phyloP scores from a whole-genome alignment of 805 yeast species.

The Pichia scutulata region DNA sequence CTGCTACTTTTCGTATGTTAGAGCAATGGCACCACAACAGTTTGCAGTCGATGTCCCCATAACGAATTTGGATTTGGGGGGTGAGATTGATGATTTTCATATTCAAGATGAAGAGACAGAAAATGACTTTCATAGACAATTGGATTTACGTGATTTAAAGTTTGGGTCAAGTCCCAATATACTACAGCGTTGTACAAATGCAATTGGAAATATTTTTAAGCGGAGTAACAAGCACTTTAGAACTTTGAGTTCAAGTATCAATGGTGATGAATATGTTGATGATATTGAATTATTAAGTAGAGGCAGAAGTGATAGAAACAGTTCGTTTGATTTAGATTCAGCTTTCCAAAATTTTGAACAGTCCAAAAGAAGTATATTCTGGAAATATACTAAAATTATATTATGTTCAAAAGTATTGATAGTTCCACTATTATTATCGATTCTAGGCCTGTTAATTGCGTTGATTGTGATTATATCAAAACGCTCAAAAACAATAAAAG shows the following conservation, averaged over 20 bases:
- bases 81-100: constrained; percentile 27
- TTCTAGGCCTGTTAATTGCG: not conserved
- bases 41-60: constrained; percentile 45
- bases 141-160: constrained; percentile 3
- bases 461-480: constrained; percentile 3
- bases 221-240: not conserved
- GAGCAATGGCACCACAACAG: not conserved
- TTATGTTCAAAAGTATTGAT: not conserved
- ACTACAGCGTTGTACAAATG: not conserved
- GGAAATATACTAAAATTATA: not conserved
- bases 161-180: constrained; percentile 1
- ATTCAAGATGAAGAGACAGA: constrained; percentile 17
- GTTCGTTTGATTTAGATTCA: constrained; percentile 3
- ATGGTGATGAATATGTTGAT: constrained; percentile 4
- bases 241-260: not conserved
- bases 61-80: constrained; percentile 49
- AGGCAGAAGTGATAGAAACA: not conserved
- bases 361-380: not conserved
- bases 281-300: constrained; percentile 11
- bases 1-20: no score
- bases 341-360: not conserved
- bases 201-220: not conserved
- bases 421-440: not conserved
- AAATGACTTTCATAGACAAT: constrained; percentile 12
- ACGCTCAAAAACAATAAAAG: not conserved